Conservation (phyloP, 2,329 filamentous ascomycete species). For the Fusarium torulosum region DNA sequence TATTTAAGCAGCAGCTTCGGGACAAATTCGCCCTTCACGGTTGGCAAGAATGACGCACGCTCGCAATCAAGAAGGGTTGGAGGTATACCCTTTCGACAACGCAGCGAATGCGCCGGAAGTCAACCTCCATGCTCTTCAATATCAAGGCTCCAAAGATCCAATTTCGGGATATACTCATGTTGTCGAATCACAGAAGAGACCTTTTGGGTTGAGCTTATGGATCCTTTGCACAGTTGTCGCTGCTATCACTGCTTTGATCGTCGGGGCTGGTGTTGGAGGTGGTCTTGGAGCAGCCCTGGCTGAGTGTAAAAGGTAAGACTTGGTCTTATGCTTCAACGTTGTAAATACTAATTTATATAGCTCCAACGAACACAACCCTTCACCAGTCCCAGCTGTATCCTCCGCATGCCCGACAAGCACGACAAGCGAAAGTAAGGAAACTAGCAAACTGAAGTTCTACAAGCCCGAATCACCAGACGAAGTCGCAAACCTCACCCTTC, state of each 20-base stretch:
- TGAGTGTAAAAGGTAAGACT: slow-evolving; percentile 11
- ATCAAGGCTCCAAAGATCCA: neutral
- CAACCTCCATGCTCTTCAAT: neutral
- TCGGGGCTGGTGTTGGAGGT: slow-evolving; percentile 22
- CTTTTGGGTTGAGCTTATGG: slow-evolving; percentile 13
- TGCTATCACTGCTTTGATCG: neutral
- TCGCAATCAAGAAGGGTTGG: slow-evolving; percentile 13
- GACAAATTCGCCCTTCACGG: no score
- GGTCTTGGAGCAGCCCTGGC: slow-evolving; percentile 28
- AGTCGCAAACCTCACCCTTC: slow-evolving; percentile 12
- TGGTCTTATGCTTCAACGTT: fast-evolving
- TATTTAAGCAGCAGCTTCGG: no score
- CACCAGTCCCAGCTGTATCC: neutral
- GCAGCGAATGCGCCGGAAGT: slow-evolving; percentile 16
- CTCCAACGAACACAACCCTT: neutral
- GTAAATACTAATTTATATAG: neutral
- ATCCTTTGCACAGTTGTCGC: slow-evolving; percentile 9
- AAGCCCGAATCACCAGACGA: neutral
- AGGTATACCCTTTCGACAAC: slow-evolving; percentile 10
- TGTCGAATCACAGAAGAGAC: neutral
- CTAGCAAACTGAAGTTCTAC: neutral
- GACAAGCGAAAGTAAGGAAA: neutral
- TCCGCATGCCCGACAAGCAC: neutral
- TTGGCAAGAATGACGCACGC: neutral
- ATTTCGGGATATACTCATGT: neutral